phyloP scores from a whole-genome alignment of 306 rosid species.

The Acacia melanoxylon region DNA sequence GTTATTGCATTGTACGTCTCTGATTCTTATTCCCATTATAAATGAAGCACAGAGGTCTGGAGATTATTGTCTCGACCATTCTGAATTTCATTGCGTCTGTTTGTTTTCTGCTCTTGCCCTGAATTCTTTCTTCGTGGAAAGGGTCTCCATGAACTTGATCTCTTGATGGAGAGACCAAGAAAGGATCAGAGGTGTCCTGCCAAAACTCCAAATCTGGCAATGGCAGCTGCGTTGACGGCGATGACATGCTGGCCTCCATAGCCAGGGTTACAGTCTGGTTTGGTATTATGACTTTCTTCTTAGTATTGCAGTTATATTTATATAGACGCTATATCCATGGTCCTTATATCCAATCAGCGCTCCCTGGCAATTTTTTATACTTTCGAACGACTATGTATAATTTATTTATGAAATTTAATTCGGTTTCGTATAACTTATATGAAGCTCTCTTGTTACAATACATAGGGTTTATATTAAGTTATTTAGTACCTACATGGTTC shows the following conservation, averaged over 20 bases:
- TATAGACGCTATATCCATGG: neutral
- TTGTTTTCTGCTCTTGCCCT: too few relatives aligned
- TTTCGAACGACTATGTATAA: too few relatives aligned
- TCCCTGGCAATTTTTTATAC: neutral
- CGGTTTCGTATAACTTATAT: too few relatives aligned
- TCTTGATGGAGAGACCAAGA: neutral
- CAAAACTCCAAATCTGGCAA: neutral
- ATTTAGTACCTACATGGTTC: neutral
- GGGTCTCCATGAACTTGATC: neutral
- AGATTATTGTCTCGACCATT: too few relatives aligned
- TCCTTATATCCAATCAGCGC: neutral
- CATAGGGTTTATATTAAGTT: neutral
- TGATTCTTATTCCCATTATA: too few relatives aligned
- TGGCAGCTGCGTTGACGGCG: neutral
- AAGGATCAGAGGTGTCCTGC: neutral
- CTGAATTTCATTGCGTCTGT: too few relatives aligned
- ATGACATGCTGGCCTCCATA: neutral
- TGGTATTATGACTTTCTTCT: neutral
- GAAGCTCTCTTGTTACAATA: neutral
- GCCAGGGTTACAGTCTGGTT: neutral
- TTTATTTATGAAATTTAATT: neutral
- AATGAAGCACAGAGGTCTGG: too few relatives aligned
- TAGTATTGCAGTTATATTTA: neutral
- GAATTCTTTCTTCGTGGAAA: neutral
- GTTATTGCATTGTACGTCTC: too few relatives aligned